These are phyloP conservation scores for Carex scoparia DNA, from an alignment of 176 grass and related monocot species.

Conservation along the genomic window DNA sequence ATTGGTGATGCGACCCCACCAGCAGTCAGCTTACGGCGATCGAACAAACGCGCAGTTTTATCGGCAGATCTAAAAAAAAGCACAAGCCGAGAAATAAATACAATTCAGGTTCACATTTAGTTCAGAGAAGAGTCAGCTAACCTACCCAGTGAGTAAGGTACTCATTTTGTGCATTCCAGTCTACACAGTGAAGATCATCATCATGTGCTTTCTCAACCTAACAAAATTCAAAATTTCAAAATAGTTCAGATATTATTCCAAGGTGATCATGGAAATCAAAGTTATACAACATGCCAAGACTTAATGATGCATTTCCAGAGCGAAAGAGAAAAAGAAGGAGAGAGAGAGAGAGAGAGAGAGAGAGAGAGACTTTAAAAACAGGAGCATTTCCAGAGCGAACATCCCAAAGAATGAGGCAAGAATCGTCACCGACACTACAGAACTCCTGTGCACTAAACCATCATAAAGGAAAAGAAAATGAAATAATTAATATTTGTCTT, in stretches of 20 bases:
- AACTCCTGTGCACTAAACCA: conserved; percentile 83
- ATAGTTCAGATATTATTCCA: not conserved
- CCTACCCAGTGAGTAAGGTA: conserved; percentile 96
- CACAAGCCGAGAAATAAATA: conserved; percentile 19
- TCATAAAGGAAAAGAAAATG: not conserved
- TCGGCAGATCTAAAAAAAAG: conserved; percentile 69
- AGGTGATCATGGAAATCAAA: not conserved
- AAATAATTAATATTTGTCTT: conserved; percentile 21
- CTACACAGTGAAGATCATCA: conserved; percentile 91
- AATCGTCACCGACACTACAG: conserved; percentile 97
- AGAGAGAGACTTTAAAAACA: conserved; percentile 65
- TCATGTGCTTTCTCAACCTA: conserved; percentile 96
- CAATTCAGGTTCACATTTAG: conserved; percentile 6
- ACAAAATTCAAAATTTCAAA: conserved; percentile 8
- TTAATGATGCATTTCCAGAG: no score
- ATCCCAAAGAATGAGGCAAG: conserved; percentile 98
- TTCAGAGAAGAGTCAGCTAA: not conserved
- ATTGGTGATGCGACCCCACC: conserved; percentile 49
- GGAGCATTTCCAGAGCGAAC: conserved; percentile 69
- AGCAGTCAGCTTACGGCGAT: conserved; percentile 70
- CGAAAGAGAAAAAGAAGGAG: no score
- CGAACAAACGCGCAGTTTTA: conserved; percentile 85
- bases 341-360: not conserved
- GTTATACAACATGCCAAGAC: not conserved
- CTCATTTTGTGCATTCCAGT: conserved; percentile 80